These are phyloP conservation scores for Polychaeton citri DNA, from an alignment of 2,329 filamentous ascomycete species.

Conservation along the genomic window DNA sequence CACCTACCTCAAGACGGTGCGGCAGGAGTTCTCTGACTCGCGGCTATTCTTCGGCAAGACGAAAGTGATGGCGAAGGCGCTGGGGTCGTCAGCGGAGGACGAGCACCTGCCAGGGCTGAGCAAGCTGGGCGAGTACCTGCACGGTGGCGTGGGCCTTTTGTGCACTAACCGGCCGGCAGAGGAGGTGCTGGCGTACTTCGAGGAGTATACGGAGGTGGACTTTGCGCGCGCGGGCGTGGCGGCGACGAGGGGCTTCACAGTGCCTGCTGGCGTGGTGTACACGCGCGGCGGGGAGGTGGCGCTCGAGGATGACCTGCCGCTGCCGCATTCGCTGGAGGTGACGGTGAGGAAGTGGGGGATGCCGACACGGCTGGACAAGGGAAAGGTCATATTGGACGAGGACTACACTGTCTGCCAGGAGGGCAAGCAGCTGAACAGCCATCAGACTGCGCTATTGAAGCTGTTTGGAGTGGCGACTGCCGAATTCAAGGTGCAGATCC, in stretches of 20 bases:
- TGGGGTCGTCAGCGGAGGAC: conserved; percentile 58
- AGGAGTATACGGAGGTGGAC: conserved; percentile 60
- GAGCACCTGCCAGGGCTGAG: conserved; percentile 70
- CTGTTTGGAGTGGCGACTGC: conserved; percentile 82
- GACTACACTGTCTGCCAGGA: conserved; percentile 69
- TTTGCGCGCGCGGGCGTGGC: conserved; percentile 77
- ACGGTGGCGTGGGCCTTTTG: conserved; percentile 76
- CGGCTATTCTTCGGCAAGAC: conserved; percentile 98
- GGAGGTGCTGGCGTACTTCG: conserved; percentile 60
- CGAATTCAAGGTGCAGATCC: conserved; percentile 72
- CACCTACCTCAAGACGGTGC: conserved; percentile 83
- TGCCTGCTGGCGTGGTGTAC: conserved; percentile 75
- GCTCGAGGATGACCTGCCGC: conserved; percentile 66
- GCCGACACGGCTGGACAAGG: conserved; percentile 77
- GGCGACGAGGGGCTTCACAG: conserved; percentile 60
- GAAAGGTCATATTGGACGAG: conserved; percentile 66
- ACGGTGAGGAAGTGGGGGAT: conserved; percentile 80
- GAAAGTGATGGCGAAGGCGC: conserved; percentile 94
- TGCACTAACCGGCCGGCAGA: conserved; percentile 67
- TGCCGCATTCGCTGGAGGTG: conserved; percentile 81
- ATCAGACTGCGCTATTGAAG: conserved; percentile 89
- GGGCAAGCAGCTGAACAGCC: conserved; percentile 72
- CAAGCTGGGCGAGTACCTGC: conserved; percentile 53
- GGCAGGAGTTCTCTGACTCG: conserved; percentile 71
- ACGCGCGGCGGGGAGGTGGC: conserved; percentile 66